Conservation (phyloP, 179 eudicot species). For the Sideroxylon spinosum region DNA sequence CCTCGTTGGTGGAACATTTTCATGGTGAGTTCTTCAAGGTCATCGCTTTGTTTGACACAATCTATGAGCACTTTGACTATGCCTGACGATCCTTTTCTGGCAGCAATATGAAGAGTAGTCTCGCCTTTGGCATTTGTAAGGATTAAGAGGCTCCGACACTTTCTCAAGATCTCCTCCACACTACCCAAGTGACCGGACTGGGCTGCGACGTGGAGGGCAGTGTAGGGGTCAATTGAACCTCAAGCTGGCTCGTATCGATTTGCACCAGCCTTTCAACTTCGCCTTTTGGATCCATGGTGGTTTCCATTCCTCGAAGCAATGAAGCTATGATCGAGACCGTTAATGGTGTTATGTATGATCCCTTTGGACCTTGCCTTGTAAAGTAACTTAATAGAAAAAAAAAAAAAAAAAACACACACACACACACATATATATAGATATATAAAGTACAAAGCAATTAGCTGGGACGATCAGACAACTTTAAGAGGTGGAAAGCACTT, state of each 20-base stretch:
- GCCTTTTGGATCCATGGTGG: no score
- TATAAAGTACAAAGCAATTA: no score
- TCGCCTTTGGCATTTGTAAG: background rate
- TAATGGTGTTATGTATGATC: no score
- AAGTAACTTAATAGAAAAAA: no score
- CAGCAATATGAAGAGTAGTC: background rate
- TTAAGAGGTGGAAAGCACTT: no score
- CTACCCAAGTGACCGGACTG: background rate
- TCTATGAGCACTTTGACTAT: constrained; percentile 7
- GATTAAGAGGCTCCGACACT: background rate
- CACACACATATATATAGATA: no score
- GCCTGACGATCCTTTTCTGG: background rate
- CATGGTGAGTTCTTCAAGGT: background rate
- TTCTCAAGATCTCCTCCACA: background rate
- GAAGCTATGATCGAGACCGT: no score
- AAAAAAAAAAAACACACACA: no score
- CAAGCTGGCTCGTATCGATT: background rate
- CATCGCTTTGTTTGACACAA: background rate
- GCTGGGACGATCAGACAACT: no score
- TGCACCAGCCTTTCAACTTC: background rate
- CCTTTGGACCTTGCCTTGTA: no score
- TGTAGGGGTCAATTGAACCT: background rate
- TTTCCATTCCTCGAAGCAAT: no score
- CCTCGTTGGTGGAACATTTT: background rate
- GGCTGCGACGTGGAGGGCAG: constrained; percentile 2